A percentile compares a stretch with the other conserved stretches of the same genome.
Conservation (phyloP, 495 filamentous ascomycete species). For the Penicillium pulvis region DNA sequence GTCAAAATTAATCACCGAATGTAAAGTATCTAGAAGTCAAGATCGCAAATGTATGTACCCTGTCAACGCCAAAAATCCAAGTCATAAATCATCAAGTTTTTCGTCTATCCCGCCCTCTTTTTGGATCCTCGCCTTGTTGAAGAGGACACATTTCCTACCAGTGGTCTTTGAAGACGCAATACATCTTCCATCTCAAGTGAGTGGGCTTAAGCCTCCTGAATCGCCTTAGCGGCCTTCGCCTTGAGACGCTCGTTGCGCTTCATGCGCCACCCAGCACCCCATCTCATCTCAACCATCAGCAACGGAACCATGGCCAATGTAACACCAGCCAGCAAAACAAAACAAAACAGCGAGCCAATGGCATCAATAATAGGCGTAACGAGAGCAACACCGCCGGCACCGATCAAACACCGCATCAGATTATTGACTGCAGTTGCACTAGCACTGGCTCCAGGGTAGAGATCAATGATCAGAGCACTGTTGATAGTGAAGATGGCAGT, state of each 20-base stretch:
- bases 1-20: background rate
- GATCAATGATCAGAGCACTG: slow-evolving; percentile 64
- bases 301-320: slow-evolving; percentile 38
- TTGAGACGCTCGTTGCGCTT: slow-evolving; percentile 31
- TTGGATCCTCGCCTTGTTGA: background rate
- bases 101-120: background rate
- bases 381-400: slow-evolving; percentile 63
- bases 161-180: background rate
- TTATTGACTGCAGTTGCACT: slow-evolving; percentile 75
- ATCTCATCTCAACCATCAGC: slow-evolving; percentile 42
- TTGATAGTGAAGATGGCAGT: slow-evolving; percentile 57
- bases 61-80: background rate
- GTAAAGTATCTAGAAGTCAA: slow-evolving; percentile 3
- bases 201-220: slow-evolving; percentile 3
- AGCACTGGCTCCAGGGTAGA: slow-evolving; percentile 61
- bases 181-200: background rate
- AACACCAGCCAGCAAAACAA: slow-evolving; percentile 59
- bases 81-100: slow-evolving; percentile 5
- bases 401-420: slow-evolving; percentile 65
- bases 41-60: slow-evolving; percentile 7
- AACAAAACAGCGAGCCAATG: slow-evolving; percentile 61
- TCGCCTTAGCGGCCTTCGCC: slow-evolving; percentile 12
- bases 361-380: slow-evolving; percentile 64
- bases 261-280: slow-evolving; percentile 47
- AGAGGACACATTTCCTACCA: background rate